Evolutionary conservation across 2,329 filamentous ascomycete genomes (phyloP), one percentile per base, ranked within the genome.

Genomic region (Diaporthe citri): DNA sequence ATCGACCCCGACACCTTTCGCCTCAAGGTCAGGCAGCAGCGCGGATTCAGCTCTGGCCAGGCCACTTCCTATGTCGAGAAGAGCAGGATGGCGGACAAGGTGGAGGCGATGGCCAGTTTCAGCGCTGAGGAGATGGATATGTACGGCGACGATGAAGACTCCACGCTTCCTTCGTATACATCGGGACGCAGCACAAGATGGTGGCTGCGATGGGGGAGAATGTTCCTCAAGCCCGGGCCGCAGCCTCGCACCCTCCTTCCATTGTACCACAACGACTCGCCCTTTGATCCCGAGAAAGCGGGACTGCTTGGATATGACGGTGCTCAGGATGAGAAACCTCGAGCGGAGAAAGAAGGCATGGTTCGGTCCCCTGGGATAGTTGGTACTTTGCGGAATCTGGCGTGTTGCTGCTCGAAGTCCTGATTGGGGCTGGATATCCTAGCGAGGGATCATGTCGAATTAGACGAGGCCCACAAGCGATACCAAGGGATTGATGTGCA

Each of bases 121-220:
- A 25, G 25, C 20, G 15, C n/a, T 17, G 52, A 56, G 3, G 57
- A 64, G 6, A 43, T 55, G n/a, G 70, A 55, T 6, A 12, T 39
- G 10, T 34, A 41, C 36, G 46, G 3, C 34, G 34, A 36, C 6
- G 57, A 72, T 4, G 71, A 66, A 7, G 20, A 55, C 1, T 22
- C 10, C 4, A 3, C 5, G 12, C n/a, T 31, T 25, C 46, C 57
- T 28, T 31, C 46, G 22, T 25, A 36, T 12, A 31, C 39, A 20
- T 10, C 46, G 7, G 34, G 4, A 20, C 71, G 56, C n/a, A 34
- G 25, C 57, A 41, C 28, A 9, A 72, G 25, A n/a, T 72, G 57
- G 71, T 72, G 46, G 57, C 48, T 39, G 43, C 71, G 48, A 41
- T 71, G 57, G 72, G 69, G 41, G n/a, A 66, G 57, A 20, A 36